Percentiles rank a stretch among this genome's conserved stretches.
phyloP scores from a whole-genome alignment of 1,284 basidiomycete genomes.

The Takashimella koratensis region DNA sequence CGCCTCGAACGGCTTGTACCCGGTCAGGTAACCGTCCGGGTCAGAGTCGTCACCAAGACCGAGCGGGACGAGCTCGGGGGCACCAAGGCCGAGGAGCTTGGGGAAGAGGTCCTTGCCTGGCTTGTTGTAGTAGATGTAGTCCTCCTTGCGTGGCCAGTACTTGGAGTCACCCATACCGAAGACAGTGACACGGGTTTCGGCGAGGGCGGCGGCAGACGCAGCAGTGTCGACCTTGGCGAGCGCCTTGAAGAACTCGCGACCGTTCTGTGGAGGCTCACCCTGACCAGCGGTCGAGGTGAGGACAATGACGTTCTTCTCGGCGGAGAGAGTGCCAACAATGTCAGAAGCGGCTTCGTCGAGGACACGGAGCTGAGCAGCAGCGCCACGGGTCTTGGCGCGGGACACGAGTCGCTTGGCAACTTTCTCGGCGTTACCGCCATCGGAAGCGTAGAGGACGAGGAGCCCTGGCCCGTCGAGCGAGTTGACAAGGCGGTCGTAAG shows the following conservation, averaged over 20 bases:
- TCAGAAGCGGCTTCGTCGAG: constrained; percentile 64
- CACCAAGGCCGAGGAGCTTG: constrained; percentile 71
- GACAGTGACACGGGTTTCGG: constrained; percentile 70
- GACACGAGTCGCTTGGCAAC: constrained; percentile 81
- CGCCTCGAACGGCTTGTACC: constrained; percentile 94
- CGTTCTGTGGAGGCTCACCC: constrained; percentile 97
- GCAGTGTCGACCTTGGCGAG: constrained; percentile 62
- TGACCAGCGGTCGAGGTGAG: constrained; percentile 97
- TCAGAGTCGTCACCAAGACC: constrained; percentile 98
- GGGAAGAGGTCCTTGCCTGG: constrained; percentile 86
- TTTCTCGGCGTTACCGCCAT: constrained; percentile 94
- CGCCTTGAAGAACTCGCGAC: constrained; percentile 82
- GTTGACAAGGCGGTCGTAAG: constrained; percentile 79
- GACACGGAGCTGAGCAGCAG: constrained; percentile 69
- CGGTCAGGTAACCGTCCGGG: constrained; percentile 91
- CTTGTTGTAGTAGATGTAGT: constrained; percentile 97
- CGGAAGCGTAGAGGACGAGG: constrained; percentile 85
- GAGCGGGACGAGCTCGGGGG: constrained; percentile 64
- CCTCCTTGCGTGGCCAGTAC: constrained; percentile 97
- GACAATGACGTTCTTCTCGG: constrained; percentile 71
- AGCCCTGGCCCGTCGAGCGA: constrained; percentile 87
- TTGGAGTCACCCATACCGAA: constrained; percentile 98
- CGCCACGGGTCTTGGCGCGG: constrained; percentile 78
- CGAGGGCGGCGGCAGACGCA: constrained; percentile 41
- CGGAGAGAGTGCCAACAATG: constrained; percentile 59